phyloP scores from a whole-genome alignment of 768 basidiomycete species.

The Cytidiella melzeri region DNA sequence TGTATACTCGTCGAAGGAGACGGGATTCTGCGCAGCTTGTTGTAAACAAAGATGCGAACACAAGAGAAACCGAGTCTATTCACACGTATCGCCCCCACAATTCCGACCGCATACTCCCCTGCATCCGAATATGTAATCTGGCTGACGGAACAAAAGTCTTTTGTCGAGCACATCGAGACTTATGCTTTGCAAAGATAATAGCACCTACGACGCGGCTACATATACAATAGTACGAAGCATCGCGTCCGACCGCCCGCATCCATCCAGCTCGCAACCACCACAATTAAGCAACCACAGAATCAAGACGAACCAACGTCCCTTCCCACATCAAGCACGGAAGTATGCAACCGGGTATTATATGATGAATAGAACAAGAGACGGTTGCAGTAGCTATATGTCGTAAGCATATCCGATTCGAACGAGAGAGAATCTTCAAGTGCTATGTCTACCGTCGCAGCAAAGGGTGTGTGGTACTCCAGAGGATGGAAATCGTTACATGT shows the following conservation, averaged over 20 bases:
- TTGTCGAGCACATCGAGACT: background rate
- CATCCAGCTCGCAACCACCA: no score
- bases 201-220: background rate
- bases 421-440: background rate
- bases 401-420: background rate
- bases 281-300: no score
- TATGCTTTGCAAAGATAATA: background rate
- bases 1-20: slow-evolving; percentile 82
- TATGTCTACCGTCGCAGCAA: no score
- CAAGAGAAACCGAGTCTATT: no score
- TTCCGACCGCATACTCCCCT: no score
- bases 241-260: no score
- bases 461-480: no score
- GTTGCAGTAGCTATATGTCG: background rate
- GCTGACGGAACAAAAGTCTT: background rate
- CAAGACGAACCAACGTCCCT: no score
- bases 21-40: slow-evolving; percentile 29
- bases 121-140: no score
- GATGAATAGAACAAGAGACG: background rate
- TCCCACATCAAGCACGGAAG: background rate
- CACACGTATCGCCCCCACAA: no score
- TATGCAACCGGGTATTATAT: background rate
- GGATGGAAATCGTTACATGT: background rate
- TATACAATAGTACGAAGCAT: background rate
- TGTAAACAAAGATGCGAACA: slow-evolving; percentile 3